These are phyloP conservation scores for Cystobasidium tubakii DNA, from an alignment of 768 basidiomycete genomes.

Conservation along the genomic window DNA sequence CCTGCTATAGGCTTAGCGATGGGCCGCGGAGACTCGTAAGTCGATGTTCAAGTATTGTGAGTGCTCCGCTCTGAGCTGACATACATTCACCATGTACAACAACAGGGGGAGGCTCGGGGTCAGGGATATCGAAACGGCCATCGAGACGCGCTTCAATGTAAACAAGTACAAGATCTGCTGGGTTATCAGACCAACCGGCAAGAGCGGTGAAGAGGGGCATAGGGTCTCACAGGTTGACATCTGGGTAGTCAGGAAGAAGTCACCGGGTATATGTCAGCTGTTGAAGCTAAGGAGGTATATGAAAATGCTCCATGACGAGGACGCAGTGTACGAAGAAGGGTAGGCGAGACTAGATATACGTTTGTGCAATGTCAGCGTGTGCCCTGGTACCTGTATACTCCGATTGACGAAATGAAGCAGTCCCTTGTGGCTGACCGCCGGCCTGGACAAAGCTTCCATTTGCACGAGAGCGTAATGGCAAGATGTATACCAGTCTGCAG, in stretches of 20 bases:
- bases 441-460: too few species aligned
- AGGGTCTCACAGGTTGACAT: neutral
- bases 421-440: too few species aligned
- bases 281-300: too few species aligned
- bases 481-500: neutral
- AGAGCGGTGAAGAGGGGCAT: too few species aligned
- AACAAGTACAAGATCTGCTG: neutral
- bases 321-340: too few species aligned
- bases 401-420: too few species aligned
- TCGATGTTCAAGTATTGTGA: too few species aligned
- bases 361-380: too few species aligned
- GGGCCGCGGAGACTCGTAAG: neutral
- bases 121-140: slow-evolving; percentile 10
- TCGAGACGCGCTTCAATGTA: neutral
- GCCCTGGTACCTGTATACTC: too few species aligned
- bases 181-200: neutral
- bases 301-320: too few species aligned
- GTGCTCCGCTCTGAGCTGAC: neutral
- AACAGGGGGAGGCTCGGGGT: neutral
- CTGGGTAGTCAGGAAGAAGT: neutral
- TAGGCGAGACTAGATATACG: too few species aligned
- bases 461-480: neutral
- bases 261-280: too few species aligned
- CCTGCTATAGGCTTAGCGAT: neutral
- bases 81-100: neutral